Base-by-base conservation (phyloP, 208 protist species). In the Leishmania martiniquensis region DNA sequence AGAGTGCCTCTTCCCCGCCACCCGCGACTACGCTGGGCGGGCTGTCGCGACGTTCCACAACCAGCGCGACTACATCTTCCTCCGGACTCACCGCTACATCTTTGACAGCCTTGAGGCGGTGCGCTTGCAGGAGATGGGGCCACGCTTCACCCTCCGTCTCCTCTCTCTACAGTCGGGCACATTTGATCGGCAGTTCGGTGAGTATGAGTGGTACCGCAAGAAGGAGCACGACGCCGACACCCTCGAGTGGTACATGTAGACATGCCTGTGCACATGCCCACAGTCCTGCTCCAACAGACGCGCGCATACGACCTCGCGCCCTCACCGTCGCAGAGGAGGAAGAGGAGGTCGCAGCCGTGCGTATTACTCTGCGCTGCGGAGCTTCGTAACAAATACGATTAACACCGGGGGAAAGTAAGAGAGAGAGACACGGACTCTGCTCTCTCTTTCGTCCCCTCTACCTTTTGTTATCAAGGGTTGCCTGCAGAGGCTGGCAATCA, bases 131-230 rank as follows among this genome's bases (percentile, higher is more conserved):
- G 97, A 99, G 79, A 93, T 99, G 87, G 97, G 97, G 15, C 97
- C 97, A 5, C 89, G 93, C 45, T 97, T 98, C 71, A 98, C 97
- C 29, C 78, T 99, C 47, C 80, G 95, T 20, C 85, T 98, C 51
- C 80, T 98, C 20, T 95, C 92, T 1, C 78, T 98, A 47, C 97
- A 98, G 83, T 93, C 91, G 4, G 97, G 97, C 59, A 96, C 91
- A 12, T 98, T 98, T 79, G 95, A 98, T 79, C 84, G 88, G n/a
- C 86, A 97, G 77, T 97, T 96, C 76, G 95, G 97, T 42, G 95
- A 98, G 86, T 98, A 96, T 81, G 97, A 98, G 88, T 98, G 94
- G 93, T 97, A 95, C 78, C 90, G 93, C 15, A 98, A 97, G 85
- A 98, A 96, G 90, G 94, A 93, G 76, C 94, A 97, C 86, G 94